Evolutionary conservation across 371 early-diverging fungal genomes (phyloP), one percentile per base, ranked within the genome.

Genomic region (Mucor circinelloides): DNA sequence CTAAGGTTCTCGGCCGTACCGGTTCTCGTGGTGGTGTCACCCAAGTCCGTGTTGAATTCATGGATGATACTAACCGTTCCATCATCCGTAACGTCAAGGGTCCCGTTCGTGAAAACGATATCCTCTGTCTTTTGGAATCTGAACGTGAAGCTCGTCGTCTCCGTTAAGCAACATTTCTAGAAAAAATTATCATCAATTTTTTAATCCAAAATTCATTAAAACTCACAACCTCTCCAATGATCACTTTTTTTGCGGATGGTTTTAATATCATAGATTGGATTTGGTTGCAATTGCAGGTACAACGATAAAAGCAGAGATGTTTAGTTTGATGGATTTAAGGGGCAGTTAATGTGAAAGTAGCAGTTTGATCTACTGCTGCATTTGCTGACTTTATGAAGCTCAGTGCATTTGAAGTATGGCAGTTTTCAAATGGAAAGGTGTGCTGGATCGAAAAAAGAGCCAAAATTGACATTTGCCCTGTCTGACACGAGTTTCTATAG

Each of bases 11-110:
- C 75, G 99, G 98, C 84, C 95, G 99, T 77, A 98, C 99, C 72
- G 99, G 99, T 81, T 98, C 99, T 80, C 97, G 99, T 81, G 95
- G 95, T 90, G 94, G 97, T 88, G 98, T 98, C 80, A 97, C 98
- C 77, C 98, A 98, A 88, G 99, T 98, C 81, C 94, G 97, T 75
- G 99, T 97, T 77, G 99, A 97, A 87, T 94, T 97, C 88, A 90
- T 97, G 87, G 97, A 97, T 85, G 97, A 97, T 76, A 83, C 90
- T 76, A 82, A 84, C 87, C 96, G 99, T 71, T 92, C 94, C 81
- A 97, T 98, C 87, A 95, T 98, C 86, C 96, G 99, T 82, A 98
- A 98, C 88, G 99, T 98, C 78, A 96, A 95, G 89, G 99, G 99
- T 66, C 99, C 99, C 75, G 97, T 98, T 75, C 94, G 96, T 76